Base-by-base conservation (phyloP, 2,329 filamentous ascomycete species). In the Pochonia chlamydosporia region DNA sequence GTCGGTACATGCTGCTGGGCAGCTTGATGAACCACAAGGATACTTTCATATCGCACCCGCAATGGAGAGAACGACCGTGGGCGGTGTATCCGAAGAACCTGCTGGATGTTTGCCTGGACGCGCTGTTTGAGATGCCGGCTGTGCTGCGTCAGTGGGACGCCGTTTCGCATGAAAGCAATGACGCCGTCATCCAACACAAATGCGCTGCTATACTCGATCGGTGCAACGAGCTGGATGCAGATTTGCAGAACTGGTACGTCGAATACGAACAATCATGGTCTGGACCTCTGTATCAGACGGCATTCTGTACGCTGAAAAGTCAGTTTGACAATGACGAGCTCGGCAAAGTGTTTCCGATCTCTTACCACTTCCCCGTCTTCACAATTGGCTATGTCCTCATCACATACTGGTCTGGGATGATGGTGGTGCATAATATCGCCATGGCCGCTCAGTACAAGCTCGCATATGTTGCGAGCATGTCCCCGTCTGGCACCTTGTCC, bases 291-390 rank as follows among this genome's bases (percentile, higher is more conserved):
- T 49, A 49, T 35, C 48, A 43, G 40, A 18, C 43, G 13, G 18
- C 13, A 4, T 43, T 51, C 14, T 46, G 37, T 37, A 48, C 23
- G 3, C 35, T 51, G 9, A 14, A 37, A 18, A 48, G 42, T 37
- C 4, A 8, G 10, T 25, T 40, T 7, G 49, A 48, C 35, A 43
- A 40, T 20, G 25, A 36, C 13, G 39, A 18, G 11, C 25, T 21
- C 28, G 49, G 46, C 37, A 48, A 48, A 46, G 40, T 47, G 9
- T 51, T 48, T 20, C 49, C 49, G 6, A 28, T 49, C 2, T 46
- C 49, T 8, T 51, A 28, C 20, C 18, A 21, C 7, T 51, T 45
- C 25, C 30, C 46, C 8, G 31, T 37, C 23, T 48, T 51, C 21
- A 20, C 40, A 23, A 30, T 43, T 7, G 37, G 36, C 14, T 48